phyloP scores from a whole-genome alignment of 805 yeast genomes.

The Cyberlindnera euphorbiiphila region DNA sequence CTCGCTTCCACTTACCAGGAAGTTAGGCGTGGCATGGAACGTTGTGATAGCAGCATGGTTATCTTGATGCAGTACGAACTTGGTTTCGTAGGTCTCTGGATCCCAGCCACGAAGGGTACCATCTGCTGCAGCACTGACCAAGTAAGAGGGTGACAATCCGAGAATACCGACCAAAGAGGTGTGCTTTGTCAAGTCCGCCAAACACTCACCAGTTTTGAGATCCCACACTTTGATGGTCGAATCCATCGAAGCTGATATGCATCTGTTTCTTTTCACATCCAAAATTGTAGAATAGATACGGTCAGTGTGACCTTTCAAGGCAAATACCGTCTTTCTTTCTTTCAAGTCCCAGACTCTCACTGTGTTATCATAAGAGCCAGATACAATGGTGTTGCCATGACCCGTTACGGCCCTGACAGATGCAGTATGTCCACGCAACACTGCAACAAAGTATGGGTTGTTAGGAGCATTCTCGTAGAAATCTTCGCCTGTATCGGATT shows the following conservation, averaged over 20 bases:
- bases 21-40: constrained; percentile 80
- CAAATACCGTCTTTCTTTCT: constrained; percentile 67
- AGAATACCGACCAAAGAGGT: constrained; percentile 85
- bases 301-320: constrained; percentile 79
- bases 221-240: constrained; percentile 89
- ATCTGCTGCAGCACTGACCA: constrained; percentile 96
- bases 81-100: constrained; percentile 66
- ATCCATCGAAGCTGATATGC: constrained; percentile 91
- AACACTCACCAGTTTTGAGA: constrained; percentile 64
- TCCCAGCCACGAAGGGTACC: constrained; percentile 91
- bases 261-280: constrained; percentile 70
- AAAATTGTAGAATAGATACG: constrained; percentile 85
- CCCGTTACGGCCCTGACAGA: constrained; percentile 88
- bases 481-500: constrained; percentile 27
- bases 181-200: constrained; percentile 79
- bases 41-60: constrained; percentile 93
- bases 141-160: constrained; percentile 66
- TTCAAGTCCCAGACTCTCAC: constrained; percentile 90
- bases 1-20: constrained; percentile 87
- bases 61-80: constrained; percentile 59
- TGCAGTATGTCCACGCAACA: constrained; percentile 70
- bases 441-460: constrained; percentile 63
- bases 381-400: constrained; percentile 73
- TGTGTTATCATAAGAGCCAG: constrained; percentile 88
- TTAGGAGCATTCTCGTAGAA: constrained; percentile 33